Base-by-base conservation (phyloP, 768 basidiomycete species). In the Omphalotus guepiniiformis region DNA sequence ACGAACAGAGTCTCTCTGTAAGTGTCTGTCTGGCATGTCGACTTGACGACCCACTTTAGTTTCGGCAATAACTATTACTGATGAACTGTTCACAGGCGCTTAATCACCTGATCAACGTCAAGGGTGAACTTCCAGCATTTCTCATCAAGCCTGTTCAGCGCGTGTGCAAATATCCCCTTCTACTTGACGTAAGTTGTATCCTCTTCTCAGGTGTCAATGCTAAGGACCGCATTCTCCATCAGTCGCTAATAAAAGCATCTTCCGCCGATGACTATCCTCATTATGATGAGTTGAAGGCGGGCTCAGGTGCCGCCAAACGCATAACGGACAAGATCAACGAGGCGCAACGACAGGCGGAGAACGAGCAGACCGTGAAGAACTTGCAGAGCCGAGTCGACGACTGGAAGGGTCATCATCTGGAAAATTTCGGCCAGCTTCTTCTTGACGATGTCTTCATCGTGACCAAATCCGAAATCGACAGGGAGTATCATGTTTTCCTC, bases 81-180 rank as follows among this genome's bases (percentile, higher is more conserved):
- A n/a, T n/a, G n/a, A n/a, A n/a, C n/a, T n/a, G n/a, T n/a, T n/a
- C 69, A 70, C 60, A 92, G 89, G 78, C 80, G 51, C 73, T 88
- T 60, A 87, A 88, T 69, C 78, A 84, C 66, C 72, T 91, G 72
- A 88, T 94, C 68, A 89, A 92, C 57, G 85, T 85, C 58, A 88
- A 88, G 63, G 85, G 88, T 61, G 96, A 99, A 60, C 75, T 99
- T 26, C 89, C 91, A 50, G 93, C 92, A 7, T 95, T 98, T 70
- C 81, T 98, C 51, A 98, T 98, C 76, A 97, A 97, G 72, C 96
- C 96, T 6, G 88, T 99, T 40, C 96, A 99, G 65, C 83, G 96
- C 52, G 87, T 98, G 56, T 96, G 95, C 79, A 98, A 98, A 75
- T 98, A 98, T 65, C 94, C 94, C 21, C 75, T 99, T 12, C 79